phyloP scores from a whole-genome alignment of 1,139 yeast genomes.

The Candida buenavistaensis region DNA sequence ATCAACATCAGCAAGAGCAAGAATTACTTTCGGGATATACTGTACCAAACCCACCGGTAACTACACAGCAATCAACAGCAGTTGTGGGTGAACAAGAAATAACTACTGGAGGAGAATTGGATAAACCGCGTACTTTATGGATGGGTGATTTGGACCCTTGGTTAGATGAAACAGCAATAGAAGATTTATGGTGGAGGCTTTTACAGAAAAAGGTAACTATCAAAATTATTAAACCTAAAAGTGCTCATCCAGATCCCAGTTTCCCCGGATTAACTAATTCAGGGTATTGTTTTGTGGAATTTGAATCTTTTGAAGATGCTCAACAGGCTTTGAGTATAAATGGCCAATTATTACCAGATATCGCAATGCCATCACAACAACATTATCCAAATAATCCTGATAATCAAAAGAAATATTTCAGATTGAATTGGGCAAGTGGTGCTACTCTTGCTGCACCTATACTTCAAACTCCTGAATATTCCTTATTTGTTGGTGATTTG shows the following conservation, averaged over 20 bases:
- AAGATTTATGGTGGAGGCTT: constrained; percentile 58
- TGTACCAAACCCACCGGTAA: constrained; percentile 45
- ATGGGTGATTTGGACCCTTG: constrained; percentile 82
- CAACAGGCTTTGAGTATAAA: constrained; percentile 62
- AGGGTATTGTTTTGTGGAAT: constrained; percentile 76
- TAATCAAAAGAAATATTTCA: constrained; percentile 59
- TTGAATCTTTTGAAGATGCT: constrained; percentile 63
- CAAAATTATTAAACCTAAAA: constrained; percentile 54
- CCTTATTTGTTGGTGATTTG: constrained; percentile 77
- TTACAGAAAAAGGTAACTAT: constrained; percentile 44
- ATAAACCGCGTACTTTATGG: constrained; percentile 61
- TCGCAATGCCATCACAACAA: constrained; percentile 49
- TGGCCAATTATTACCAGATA: constrained; percentile 63
- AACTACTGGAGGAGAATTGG: constrained; percentile 13
- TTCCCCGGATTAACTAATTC: constrained; percentile 48
- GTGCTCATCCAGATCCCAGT: constrained; percentile 22
- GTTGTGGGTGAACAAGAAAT: constrained; percentile 18
- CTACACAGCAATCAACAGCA: constrained; percentile 36
- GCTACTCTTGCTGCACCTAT: constrained; percentile 57
- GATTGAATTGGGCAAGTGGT: constrained; percentile 76
- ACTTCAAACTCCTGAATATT: constrained; percentile 53
- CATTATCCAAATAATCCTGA: constrained; percentile 45
- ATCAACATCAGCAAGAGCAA: constrained; percentile 48
- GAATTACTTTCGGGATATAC: constrained; percentile 41
- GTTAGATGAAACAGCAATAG: constrained; percentile 63